phyloP scores from a whole-genome alignment of 495 filamentous ascomycete species.

The Delitschia confertaspora region DNA sequence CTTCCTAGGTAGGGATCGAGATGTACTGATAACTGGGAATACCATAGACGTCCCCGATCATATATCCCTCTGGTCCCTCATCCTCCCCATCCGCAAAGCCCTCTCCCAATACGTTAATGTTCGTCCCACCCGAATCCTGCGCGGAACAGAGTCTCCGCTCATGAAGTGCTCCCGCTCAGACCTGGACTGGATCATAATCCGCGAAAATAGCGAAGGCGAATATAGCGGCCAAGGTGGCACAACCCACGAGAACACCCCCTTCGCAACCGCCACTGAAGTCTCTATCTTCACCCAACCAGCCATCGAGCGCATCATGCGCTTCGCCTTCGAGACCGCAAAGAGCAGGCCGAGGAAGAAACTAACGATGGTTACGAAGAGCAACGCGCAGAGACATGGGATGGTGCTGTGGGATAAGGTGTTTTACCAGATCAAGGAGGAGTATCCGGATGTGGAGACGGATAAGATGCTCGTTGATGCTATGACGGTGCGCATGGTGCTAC shows the following conservation, averaged over 20 bases:
- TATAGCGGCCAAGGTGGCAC: conserved; percentile 33
- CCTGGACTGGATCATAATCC: conserved; percentile 38
- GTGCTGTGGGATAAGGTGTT: conserved; percentile 38
- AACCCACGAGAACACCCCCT: conserved; percentile 27
- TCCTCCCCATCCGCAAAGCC: conserved; percentile 36
- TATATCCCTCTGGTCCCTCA: conserved; percentile 36
- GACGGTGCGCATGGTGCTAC: conserved; percentile 37
- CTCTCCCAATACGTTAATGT: conserved; percentile 39
- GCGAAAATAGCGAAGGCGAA: conserved; percentile 38
- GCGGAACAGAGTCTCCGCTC: conserved; percentile 32
- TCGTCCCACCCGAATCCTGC: conserved; percentile 33
- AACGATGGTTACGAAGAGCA: conserved; percentile 39
- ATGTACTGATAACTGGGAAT: background rate
- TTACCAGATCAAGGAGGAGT: conserved; percentile 33
- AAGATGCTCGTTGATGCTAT: conserved; percentile 41
- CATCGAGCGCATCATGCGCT: conserved; percentile 36
- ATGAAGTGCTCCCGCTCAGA: conserved; percentile 13
- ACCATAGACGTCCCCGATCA: conserved; percentile 33
- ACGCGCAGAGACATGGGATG: conserved; percentile 38
- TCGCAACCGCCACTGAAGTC: conserved; percentile 35
- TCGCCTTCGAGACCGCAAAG: conserved; percentile 36
- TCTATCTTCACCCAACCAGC: conserved; percentile 35
- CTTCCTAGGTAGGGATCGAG: conserved; percentile 2
- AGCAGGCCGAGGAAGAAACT: conserved; percentile 32
- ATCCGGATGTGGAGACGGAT: conserved; percentile 32